Base-by-base conservation (phyloP, 2,329 filamentous ascomycete genomes). In the Stachybotrys chartarum region DNA sequence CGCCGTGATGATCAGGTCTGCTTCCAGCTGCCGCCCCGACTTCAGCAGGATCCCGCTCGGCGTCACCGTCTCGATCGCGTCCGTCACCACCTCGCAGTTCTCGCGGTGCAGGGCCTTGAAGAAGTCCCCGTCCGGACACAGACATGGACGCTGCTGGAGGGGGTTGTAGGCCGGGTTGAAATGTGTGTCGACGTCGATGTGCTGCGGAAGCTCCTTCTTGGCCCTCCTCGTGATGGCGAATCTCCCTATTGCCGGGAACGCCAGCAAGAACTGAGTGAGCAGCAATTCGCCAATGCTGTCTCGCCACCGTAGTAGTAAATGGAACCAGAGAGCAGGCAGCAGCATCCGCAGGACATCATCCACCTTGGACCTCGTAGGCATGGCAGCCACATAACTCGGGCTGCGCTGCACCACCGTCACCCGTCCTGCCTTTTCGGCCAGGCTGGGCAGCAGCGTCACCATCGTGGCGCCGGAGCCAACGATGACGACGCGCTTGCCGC, bases 351-450 rank as follows among this genome's bases (percentile, higher is more conserved):
- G 58, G 1, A 72, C 61, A 7, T 60, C 66, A 42, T 74, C 68
- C 2, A 74, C 50, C 2, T 58, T 55, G 48, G 75, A 75, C 7
- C 65, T 64, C 30, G 77, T 74, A 0, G 78, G 71, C 1, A 83
- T 61, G n/a, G 80, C 73, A 49, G 87, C 61, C 55, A 92, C 78
- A 63, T 90, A 92, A 0, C 79, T 81, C 0, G 91, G 91, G 50
- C 85, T 90, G 55, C 91, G 83, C 71, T 95, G 90, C 3, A 95
- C 78, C 82, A 93, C 90, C 1, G 88, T 93, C 31, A 91, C 84
- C 14, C 81, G 79, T 6, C 71, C 72, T 6, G 87, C 88, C 45
- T 79, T 81, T 48, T 87, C 73, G 1, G 84, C 82, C 50, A 95
- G 71, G 50, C 78, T 81, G 0, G 90, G 91, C 3, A 95, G 68